Percentiles rank a stretch among this genome's conserved stretches.
phyloP scores from a whole-genome alignment of 2,329 filamentous ascomycete genomes.

The Plectosphaerella plurivora region DNA sequence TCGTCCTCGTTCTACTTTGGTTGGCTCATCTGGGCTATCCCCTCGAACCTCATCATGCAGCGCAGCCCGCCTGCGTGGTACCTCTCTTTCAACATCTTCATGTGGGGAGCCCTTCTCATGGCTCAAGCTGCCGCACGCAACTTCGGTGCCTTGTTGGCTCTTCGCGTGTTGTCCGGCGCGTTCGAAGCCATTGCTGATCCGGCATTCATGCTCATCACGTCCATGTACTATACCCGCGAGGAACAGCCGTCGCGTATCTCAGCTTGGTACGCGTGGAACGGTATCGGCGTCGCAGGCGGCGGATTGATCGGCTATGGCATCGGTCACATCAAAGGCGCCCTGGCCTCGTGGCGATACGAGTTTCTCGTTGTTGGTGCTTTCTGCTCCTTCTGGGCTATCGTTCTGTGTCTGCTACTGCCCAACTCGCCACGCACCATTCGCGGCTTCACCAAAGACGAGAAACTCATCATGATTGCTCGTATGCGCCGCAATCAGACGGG shows the following conservation, averaged over 20 bases:
- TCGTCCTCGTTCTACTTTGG: slow-evolving; percentile 31
- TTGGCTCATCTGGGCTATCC: slow-evolving; percentile 28
- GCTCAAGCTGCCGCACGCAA: slow-evolving; percentile 49
- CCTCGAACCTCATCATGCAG: slow-evolving; percentile 25
- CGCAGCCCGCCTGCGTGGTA: slow-evolving; percentile 27
- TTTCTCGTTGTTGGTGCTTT: slow-evolving; percentile 55
- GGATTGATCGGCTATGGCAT: slow-evolving; percentile 51
- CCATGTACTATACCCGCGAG: slow-evolving; percentile 36
- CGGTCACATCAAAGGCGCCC: slow-evolving; percentile 50
- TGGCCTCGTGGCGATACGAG: slow-evolving; percentile 63
- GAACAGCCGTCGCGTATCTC: slow-evolving; percentile 59
- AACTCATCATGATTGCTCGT: slow-evolving; percentile 49
- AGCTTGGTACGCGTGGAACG: slow-evolving; percentile 56
- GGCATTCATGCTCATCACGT: slow-evolving; percentile 58
- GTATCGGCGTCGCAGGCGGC: slow-evolving; percentile 53
- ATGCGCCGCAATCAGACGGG: slow-evolving; percentile 54
- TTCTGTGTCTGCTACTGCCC: slow-evolving; percentile 53
- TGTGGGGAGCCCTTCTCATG: slow-evolving; percentile 45
- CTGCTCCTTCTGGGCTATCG: slow-evolving; percentile 36
- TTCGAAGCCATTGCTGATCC: slow-evolving; percentile 52
- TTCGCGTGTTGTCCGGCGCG: slow-evolving; percentile 58
- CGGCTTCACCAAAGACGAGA: slow-evolving; percentile 44
- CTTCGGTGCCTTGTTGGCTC: slow-evolving; percentile 49
- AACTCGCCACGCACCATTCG: slow-evolving; percentile 52
- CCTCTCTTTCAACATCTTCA: slow-evolving; percentile 43